Evolutionary conservation across 768 basidiomycete genomes (phyloP).

Genomic region (Strobilomyces echinocephalus): DNA sequence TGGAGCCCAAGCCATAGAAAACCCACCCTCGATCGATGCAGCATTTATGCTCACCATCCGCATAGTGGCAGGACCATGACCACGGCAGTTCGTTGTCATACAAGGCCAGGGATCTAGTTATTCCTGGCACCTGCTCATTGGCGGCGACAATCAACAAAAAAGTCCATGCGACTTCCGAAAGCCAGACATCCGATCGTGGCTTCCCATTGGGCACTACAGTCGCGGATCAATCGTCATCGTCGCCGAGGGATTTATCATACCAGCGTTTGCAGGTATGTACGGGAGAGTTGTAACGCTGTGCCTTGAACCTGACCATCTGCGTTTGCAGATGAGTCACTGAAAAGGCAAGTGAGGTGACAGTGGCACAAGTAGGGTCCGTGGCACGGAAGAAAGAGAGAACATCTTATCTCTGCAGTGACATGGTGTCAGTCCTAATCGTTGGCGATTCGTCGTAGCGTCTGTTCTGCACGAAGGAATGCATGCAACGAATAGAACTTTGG

Average conservation of each 20-base stretch:
- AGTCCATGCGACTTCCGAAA: too few species aligned
- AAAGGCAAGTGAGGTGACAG: constrained; percentile 15
- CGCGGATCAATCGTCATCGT: constrained; percentile 50
- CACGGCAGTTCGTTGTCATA: too few species aligned
- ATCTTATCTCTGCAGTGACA: constrained; percentile 42
- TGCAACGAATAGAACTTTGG: too few species aligned
- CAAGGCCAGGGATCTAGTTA: too few species aligned
- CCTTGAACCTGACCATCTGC: constrained; percentile 19
- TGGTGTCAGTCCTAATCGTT: constrained; percentile 26
- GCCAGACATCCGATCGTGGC: too few species aligned
- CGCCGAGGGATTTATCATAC: constrained; percentile 84
- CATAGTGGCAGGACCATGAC: too few species aligned
- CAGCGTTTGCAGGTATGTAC: constrained; percentile 56
- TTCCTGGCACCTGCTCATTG: too few species aligned
- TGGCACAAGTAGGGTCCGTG: constrained; percentile 32
- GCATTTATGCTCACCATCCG: too few species aligned
- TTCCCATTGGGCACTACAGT: constrained; percentile 13
- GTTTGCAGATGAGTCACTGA: constrained; percentile 17
- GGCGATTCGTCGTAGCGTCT: constrained; percentile 60
- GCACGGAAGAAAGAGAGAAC: constrained; percentile 26
- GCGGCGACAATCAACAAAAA: too few species aligned
- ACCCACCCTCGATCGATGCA: too few species aligned
- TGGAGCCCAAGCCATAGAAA: too few species aligned
- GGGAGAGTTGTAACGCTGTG: constrained; percentile 36
- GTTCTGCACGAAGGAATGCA: too few species aligned